Evolutionary conservation across 371 early-diverging fungal genomes (phyloP).

Genomic region (Mucor irregularis): DNA sequence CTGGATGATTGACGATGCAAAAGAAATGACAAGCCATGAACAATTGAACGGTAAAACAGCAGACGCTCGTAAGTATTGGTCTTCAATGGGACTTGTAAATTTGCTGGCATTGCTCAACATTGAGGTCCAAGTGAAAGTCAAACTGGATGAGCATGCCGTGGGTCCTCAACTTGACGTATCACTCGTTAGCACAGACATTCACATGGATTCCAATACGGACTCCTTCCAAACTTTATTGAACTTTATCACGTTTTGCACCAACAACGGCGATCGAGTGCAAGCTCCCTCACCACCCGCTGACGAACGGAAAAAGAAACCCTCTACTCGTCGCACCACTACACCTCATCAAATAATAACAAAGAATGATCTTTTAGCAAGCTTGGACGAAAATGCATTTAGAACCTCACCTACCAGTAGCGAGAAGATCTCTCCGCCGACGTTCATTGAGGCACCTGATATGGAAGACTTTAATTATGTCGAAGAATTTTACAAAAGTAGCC

Average conservation of each 20-base stretch:
- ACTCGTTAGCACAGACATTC: conserved; percentile 26
- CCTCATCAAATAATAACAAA: conserved; percentile 6
- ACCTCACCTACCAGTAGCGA: background rate
- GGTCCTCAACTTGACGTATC: conserved; percentile 15
- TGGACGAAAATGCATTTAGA: conserved; percentile 65
- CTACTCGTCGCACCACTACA: background rate
- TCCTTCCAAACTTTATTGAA: conserved; percentile 67
- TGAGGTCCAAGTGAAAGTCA: conserved; percentile 43
- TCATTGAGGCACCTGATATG: conserved; percentile 17
- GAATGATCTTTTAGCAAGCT: conserved; percentile 46
- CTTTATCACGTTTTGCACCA: conserved; percentile 47
- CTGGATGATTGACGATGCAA: conserved; percentile 43
- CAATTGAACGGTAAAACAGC: conserved; percentile 15
- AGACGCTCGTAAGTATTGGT: conserved; percentile 39
- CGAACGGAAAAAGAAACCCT: background rate
- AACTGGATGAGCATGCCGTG: conserved; percentile 25
- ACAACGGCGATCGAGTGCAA: conserved; percentile 29
- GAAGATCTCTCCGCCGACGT: conserved; percentile 15
- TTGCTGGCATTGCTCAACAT: conserved; percentile 38
- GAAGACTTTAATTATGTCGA: conserved; percentile 53
- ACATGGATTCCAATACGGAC: conserved; percentile 72
- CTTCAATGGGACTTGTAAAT: conserved; percentile 40
- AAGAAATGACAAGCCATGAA: conserved; percentile 13
- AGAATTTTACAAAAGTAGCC: conserved; percentile 39
- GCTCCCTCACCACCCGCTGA: background rate